Base-by-base conservation (phyloP, 345 rosid species). In the Hibiscus tridactylites region DNA sequence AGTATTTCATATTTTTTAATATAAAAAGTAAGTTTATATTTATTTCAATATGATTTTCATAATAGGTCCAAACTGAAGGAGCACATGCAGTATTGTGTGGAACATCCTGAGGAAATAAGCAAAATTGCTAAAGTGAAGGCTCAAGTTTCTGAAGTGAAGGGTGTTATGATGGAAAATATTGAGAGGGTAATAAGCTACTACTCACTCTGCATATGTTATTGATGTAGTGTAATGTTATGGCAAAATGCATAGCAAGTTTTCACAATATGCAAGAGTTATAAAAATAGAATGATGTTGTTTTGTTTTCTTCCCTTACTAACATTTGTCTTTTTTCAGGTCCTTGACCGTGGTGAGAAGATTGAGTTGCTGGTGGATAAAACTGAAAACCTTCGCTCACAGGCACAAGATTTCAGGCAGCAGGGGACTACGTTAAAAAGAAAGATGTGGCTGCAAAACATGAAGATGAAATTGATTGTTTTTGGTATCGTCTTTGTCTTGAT, bases 71-170 rank as follows among this genome's bases (percentile, higher is more conserved):
- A 92, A 74, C 77, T 95, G 88, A 95, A 88, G 82, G 96, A 88
- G 74, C 96, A 92, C 70, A 95, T 50, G 56, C 15, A 15, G 19
- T 50, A 50, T 50, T 50, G 56, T 50, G 7, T 50, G 56, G 56
- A 90, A 78, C 97, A 95, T 79, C 98, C 97, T 2, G 97, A 95
- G 81, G 99, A 95, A 83, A 87, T 92, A 78, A 95, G 85, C 86
- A 92, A 95, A 78, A 90, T 95, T 74, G 92, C 98, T 35, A 95
- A 95, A 86, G 98, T 95, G 73, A 92, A 95, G 78, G 97, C 97
- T 35, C 99, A 95, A 80, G 99, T 95, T 39, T 83, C 94, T 47
- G 98, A 95, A 85, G 98, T 95, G 42, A 95, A 92, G 79, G 98
- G 97, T 75, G 98, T 92, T 12, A 95, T 95, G 99, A 89, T 95